Conservation (phyloP, 306 rosid species). For the Lathyrus aphaca region DNA sequence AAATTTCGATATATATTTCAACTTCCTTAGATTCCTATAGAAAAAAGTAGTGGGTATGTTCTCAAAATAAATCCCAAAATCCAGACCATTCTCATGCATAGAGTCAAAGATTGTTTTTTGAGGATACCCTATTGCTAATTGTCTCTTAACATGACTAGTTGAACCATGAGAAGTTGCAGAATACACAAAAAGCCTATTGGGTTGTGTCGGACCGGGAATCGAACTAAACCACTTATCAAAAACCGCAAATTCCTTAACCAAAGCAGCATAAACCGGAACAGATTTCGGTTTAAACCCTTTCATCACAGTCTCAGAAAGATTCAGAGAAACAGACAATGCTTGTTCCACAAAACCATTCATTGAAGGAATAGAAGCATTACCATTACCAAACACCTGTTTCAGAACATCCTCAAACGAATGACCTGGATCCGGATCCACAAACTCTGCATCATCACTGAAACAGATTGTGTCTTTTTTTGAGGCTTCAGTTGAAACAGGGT, state of each 20-base stretch:
- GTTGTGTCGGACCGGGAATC: slow-evolving; percentile 98
- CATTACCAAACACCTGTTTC: slow-evolving; percentile 80
- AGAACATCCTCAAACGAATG: slow-evolving; percentile 90
- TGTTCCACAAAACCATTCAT: slow-evolving; percentile 97
- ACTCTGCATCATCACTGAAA: slow-evolving; percentile 87
- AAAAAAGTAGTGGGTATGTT: slow-evolving; percentile 87
- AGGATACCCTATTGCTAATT: slow-evolving; percentile 84
- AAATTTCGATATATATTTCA: slow-evolving; percentile 78
- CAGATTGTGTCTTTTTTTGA: slow-evolving; percentile 59
- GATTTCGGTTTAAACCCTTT: slow-evolving; percentile 86
- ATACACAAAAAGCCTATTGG: slow-evolving; percentile 91
- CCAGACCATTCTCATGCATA: slow-evolving; percentile 61
- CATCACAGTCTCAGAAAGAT: slow-evolving; percentile 88
- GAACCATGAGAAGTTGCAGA: slow-evolving; percentile 99
- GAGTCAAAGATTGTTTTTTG: slow-evolving; percentile 96
- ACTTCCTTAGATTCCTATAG: slow-evolving; percentile 83
- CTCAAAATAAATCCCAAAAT: slow-evolving; percentile 84
- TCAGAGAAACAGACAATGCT: slow-evolving; percentile 73
- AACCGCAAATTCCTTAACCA: slow-evolving; percentile 75
- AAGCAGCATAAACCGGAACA: slow-evolving; percentile 75
- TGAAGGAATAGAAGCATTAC: slow-evolving; percentile 61
- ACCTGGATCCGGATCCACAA: slow-evolving; percentile 99
- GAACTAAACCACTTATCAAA: slow-evolving; percentile 97
- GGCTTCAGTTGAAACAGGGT: slow-evolving; percentile 67
- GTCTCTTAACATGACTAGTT: slow-evolving; percentile 87